Conservation (phyloP, 371 early-diverging fungal genomes). For the Globomyces sp. region DNA sequence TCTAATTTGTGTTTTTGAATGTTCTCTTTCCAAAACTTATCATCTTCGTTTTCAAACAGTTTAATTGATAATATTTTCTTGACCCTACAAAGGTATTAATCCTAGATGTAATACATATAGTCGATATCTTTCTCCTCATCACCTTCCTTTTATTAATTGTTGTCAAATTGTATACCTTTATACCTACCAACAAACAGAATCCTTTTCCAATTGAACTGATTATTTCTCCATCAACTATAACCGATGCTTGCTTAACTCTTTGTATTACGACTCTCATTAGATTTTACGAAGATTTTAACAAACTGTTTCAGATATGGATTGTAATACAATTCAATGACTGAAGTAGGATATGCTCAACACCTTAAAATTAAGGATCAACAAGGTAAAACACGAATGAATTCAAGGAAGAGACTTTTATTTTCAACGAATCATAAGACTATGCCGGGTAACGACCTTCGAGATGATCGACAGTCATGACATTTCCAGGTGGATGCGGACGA, state of each 20-base stretch:
- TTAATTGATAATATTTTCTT: background rate
- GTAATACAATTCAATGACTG: too few relatives aligned
- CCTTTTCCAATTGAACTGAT: slow-evolving; percentile 13
- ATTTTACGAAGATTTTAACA: background rate
- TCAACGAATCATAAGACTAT: too few relatives aligned
- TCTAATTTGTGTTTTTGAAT: background rate
- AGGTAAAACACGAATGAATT: too few relatives aligned
- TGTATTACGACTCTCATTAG: slow-evolving; percentile 12
- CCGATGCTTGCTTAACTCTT: slow-evolving; percentile 6
- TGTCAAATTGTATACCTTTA: background rate
- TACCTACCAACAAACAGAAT: slow-evolving; percentile 3
- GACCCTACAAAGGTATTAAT: background rate
- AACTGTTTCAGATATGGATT: background rate
- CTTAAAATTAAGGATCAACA: too few relatives aligned
- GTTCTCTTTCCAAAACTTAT: background rate
- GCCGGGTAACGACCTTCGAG: too few relatives aligned
- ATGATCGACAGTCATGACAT: too few relatives aligned
- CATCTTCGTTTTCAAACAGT: slow-evolving; percentile 11
- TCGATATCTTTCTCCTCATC: too few relatives aligned
- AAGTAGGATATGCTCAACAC: too few relatives aligned
- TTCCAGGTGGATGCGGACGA: too few relatives aligned
- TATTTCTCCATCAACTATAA: slow-evolving; percentile 3
- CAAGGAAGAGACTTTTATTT: too few relatives aligned
- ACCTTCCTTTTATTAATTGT: background rate
- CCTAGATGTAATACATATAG: too few relatives aligned